Evolutionary conservation across 2,329 filamentous ascomycete species (phyloP).

Genomic region (Microsporum audouinii): DNA sequence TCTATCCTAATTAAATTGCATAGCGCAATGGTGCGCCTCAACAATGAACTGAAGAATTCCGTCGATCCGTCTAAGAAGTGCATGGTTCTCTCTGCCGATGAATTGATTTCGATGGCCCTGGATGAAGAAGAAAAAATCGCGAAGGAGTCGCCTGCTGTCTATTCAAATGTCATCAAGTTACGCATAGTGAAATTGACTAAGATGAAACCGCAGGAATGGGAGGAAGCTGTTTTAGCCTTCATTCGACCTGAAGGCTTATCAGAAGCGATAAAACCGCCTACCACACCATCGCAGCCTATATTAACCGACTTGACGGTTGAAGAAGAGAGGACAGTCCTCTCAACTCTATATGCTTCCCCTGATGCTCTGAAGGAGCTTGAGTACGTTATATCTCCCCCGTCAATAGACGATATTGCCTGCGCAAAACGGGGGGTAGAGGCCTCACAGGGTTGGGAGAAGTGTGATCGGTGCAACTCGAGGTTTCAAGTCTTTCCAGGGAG

Average conservation of each 20-base stretch:
- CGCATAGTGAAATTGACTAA: slow-evolving; percentile 64
- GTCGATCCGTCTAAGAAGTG: slow-evolving; percentile 22
- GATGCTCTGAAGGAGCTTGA: slow-evolving; percentile 20
- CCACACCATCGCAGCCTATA: slow-evolving; percentile 34
- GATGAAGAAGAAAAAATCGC: slow-evolving; percentile 66
- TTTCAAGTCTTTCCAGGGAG: slow-evolving; percentile 90
- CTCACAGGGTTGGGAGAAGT: slow-evolving; percentile 70
- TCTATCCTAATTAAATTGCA: slow-evolving; percentile 36
- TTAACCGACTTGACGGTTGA: slow-evolving; percentile 54
- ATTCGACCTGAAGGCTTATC: slow-evolving; percentile 15
- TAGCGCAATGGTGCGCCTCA: slow-evolving; percentile 32
- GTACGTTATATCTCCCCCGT: slow-evolving; percentile 62
- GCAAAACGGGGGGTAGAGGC: slow-evolving; percentile 55
- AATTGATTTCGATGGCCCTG: slow-evolving; percentile 37
- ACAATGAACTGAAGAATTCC: slow-evolving; percentile 28
- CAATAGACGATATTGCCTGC: slow-evolving; percentile 52
- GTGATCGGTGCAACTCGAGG: slow-evolving; percentile 71
- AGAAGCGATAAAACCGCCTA: not conserved
- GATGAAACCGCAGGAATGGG: slow-evolving; percentile 63
- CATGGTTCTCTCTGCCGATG: slow-evolving; percentile 31
- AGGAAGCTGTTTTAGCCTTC: slow-evolving; percentile 45
- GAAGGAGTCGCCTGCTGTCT: slow-evolving; percentile 55
- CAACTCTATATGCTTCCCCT: slow-evolving; percentile 16
- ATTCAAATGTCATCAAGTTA: slow-evolving; percentile 74
- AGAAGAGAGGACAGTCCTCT: slow-evolving; percentile 55